A percentile compares a stretch with the other conserved stretches of the same genome.
These are phyloP conservation scores for Calonectria montana DNA, from an alignment of 2,329 filamentous ascomycete species.

Conservation along the genomic window DNA sequence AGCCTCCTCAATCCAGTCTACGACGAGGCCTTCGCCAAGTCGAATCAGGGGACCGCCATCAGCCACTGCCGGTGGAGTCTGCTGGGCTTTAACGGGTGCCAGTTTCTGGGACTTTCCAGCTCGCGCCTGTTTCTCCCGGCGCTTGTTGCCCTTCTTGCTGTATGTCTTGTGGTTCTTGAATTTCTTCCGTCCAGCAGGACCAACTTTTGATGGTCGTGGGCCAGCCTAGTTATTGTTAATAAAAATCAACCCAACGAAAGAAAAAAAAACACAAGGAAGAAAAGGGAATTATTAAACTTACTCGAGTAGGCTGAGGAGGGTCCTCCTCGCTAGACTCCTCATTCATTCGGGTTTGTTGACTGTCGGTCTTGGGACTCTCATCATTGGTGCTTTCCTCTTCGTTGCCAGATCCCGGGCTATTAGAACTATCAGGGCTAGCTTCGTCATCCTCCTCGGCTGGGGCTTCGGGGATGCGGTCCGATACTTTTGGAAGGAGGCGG, in stretches of 20 bases:
- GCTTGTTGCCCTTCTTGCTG: slow-evolving; percentile 62
- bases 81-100: slow-evolving; percentile 47
- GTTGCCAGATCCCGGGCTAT: slow-evolving; percentile 60
- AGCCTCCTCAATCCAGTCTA: slow-evolving; percentile 83
- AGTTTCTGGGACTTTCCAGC: slow-evolving; percentile 52
- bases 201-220: slow-evolving; percentile 40
- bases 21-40: slow-evolving; percentile 84
- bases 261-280: too few species aligned
- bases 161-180: slow-evolving; percentile 58
- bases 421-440: slow-evolving; percentile 60
- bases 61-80: slow-evolving; percentile 51
- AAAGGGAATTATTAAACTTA: slow-evolving; percentile 30
- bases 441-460: slow-evolving; percentile 58
- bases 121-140: slow-evolving; percentile 56
- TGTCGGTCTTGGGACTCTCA: slow-evolving; percentile 50
- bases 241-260: background rate
- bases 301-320: slow-evolving; percentile 38
- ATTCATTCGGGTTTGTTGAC: slow-evolving; percentile 64
- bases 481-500: slow-evolving; percentile 66
- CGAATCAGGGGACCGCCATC: slow-evolving; percentile 76
- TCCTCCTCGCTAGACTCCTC: slow-evolving; percentile 71
- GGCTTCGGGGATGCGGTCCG: slow-evolving; percentile 57
- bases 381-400: slow-evolving; percentile 67
- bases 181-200: slow-evolving; percentile 58
- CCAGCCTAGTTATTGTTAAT: slow-evolving; percentile 22